Evolutionary conservation across 1,284 basidiomycete species (phyloP).

Genomic region (Cryptococcus sp.): DNA sequence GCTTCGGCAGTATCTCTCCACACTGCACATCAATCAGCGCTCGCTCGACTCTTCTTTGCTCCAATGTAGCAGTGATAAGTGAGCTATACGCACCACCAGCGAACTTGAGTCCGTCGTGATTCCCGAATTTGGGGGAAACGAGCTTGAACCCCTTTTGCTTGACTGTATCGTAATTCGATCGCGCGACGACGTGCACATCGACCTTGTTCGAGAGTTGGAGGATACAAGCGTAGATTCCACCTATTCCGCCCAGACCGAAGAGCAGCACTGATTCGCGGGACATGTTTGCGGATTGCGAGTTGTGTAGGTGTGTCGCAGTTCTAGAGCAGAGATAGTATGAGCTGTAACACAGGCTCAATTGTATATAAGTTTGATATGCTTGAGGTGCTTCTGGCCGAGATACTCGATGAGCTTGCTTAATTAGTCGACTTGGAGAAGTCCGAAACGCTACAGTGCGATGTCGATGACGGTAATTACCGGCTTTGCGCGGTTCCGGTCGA

Average conservation of each 20-base stretch:
- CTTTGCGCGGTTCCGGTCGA: too few species aligned
- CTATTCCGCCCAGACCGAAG: slow-evolving; percentile 54
- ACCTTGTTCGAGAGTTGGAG: slow-evolving; percentile 49
- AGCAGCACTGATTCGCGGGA: slow-evolving; percentile 39
- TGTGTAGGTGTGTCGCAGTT: not conserved
- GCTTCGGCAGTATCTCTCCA: slow-evolving; percentile 47
- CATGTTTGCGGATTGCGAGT: slow-evolving; percentile 9
- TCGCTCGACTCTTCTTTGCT: too few species aligned
- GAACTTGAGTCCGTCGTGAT: slow-evolving; percentile 41
- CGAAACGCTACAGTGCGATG: too few species aligned
- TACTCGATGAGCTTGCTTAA: too few species aligned
- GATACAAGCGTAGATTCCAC: slow-evolving; percentile 56
- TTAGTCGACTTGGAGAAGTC: too few species aligned
- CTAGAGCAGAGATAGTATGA: too few species aligned
- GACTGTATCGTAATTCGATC: slow-evolving; percentile 54
- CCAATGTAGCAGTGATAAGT: not conserved
- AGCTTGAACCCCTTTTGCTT: slow-evolving; percentile 49
- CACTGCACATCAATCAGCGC: slow-evolving; percentile 25
- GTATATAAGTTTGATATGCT: too few species aligned
- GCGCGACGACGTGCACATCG: slow-evolving; percentile 54
- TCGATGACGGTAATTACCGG: too few species aligned
- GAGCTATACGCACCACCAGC: slow-evolving; percentile 41
- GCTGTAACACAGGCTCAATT: too few species aligned
- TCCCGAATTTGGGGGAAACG: slow-evolving; percentile 44
- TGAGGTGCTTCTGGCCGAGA: too few species aligned